Percentiles rank a stretch among this genome's conserved stretches.
phyloP scores from a whole-genome alignment of 768 basidiomycete species.

The Lactarius pseudohatsudake region DNA sequence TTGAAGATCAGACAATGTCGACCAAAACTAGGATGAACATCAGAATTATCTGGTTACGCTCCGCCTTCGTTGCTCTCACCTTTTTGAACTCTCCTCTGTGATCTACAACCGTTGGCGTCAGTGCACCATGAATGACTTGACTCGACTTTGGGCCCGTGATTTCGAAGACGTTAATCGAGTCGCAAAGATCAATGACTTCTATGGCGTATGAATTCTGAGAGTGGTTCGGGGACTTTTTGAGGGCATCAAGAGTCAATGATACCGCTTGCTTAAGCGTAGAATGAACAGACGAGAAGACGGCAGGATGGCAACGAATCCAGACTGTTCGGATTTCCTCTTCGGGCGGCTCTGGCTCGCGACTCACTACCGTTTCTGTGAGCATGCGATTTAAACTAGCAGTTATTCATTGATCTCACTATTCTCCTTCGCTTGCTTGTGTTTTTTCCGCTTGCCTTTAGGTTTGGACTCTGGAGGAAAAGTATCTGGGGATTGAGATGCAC shows the following conservation, averaged over 20 bases:
- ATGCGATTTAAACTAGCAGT: neutral
- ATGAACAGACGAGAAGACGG: conserved; percentile 58
- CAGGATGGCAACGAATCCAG: conserved; percentile 83
- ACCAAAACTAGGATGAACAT: conserved; percentile 59
- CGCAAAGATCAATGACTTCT: conserved; percentile 70
- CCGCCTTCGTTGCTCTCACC: conserved; percentile 38
- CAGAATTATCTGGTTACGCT: conserved; percentile 1
- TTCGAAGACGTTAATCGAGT: conserved; percentile 78
- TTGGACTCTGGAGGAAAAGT: conserved; percentile 8
- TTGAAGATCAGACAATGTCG: conserved; percentile 55
- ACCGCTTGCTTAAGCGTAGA: conserved; percentile 50
- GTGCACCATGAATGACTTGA: conserved; percentile 52
- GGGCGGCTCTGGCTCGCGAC: conserved; percentile 27
- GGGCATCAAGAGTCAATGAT: conserved; percentile 46
- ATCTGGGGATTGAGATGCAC: neutral
- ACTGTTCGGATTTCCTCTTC: conserved; percentile 43
- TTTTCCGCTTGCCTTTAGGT: conserved; percentile 34
- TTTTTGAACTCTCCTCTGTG: conserved; percentile 56
- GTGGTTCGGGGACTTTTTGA: conserved; percentile 32
- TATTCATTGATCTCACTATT: conserved; percentile 3
- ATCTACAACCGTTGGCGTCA: conserved; percentile 37
- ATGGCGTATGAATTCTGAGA: conserved; percentile 40
- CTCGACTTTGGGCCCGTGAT: conserved; percentile 84
- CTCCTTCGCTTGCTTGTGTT: conserved; percentile 33
- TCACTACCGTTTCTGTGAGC: conserved; percentile 33